Evolutionary conservation across 2,329 filamentous ascomycete species (phyloP).

Genomic region (Daldinia sp.): DNA sequence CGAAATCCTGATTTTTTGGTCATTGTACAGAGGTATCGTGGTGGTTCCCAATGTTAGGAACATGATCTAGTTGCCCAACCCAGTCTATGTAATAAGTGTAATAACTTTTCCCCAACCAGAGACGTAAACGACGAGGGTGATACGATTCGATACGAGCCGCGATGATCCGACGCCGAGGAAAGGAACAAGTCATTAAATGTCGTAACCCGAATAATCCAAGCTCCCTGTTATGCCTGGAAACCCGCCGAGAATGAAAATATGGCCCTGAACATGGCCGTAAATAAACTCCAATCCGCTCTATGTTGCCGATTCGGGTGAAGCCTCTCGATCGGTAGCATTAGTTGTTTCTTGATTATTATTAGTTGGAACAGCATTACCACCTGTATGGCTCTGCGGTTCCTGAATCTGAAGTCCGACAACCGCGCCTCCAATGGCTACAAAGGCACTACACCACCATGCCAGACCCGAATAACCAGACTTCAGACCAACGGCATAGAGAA

Average conservation of each 20-base stretch:
- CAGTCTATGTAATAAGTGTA: constrained; percentile 40
- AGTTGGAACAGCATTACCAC: constrained; percentile 57
- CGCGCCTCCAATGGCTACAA: constrained; percentile 80
- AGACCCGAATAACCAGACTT: constrained; percentile 85
- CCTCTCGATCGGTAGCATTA: constrained; percentile 20
- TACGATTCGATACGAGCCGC: constrained; percentile 22
- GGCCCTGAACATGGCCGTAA: constrained; percentile 17
- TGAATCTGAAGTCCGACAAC: constrained; percentile 81
- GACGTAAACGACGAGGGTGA: constrained; percentile 25
- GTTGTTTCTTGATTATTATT: constrained; percentile 48
- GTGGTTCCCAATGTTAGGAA: constrained; percentile 28
- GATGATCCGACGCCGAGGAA: constrained; percentile 37
- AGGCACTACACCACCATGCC: constrained; percentile 91
- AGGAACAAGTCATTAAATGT: constrained; percentile 43
- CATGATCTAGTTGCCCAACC: constrained; percentile 45
- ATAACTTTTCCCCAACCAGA: constrained; percentile 39
- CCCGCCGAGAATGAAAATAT: constrained; percentile 33
- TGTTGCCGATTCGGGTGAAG: constrained; percentile 16
- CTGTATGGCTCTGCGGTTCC: constrained; percentile 65
- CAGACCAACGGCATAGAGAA: constrained; percentile 85
- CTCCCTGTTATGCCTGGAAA: constrained; percentile 32
- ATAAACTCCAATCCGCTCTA: constrained; percentile 20
- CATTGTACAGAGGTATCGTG: constrained; percentile 46
- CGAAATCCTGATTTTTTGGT: constrained; percentile 30
- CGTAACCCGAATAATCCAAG: constrained; percentile 40